These are phyloP conservation scores for Leccinum disarticulatum DNA, from an alignment of 768 basidiomycete species.

Conservation along the genomic window DNA sequence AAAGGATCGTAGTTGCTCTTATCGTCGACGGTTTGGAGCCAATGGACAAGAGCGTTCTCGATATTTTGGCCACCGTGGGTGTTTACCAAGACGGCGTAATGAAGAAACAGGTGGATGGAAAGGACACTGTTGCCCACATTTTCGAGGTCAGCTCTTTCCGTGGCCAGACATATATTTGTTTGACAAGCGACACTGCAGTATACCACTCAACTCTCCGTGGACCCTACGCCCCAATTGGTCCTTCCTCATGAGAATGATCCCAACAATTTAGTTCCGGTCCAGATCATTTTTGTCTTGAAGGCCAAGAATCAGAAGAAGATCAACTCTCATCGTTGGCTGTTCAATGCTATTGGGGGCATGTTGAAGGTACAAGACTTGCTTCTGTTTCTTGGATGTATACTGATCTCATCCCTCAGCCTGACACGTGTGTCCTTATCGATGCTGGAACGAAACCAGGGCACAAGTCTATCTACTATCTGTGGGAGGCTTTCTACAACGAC, in stretches of 20 bases:
- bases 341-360: constrained; percentile 88
- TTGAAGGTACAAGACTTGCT: constrained; percentile 53
- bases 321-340: constrained; percentile 93
- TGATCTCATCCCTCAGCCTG: constrained; percentile 55
- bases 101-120: constrained; percentile 89
- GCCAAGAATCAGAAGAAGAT: constrained; percentile 97
- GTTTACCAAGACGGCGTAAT: constrained; percentile 95
- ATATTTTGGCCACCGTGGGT: constrained; percentile 85
- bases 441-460: constrained; percentile 97
- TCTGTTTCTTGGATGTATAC: constrained; percentile 1
- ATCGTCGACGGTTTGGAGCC: constrained; percentile 92
- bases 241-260: constrained; percentile 87
- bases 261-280: constrained; percentile 90
- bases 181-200: constrained; percentile 53
- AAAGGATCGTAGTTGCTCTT: constrained; percentile 85
- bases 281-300: constrained; percentile 88
- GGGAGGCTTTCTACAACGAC: constrained; percentile 89
- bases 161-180: not conserved
- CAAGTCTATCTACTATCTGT: constrained; percentile 93
- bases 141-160: constrained; percentile 66
- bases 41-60: constrained; percentile 94
- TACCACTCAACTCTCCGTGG: constrained; percentile 94
- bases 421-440: constrained; percentile 89
- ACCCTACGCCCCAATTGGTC: constrained; percentile 85
- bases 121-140: constrained; percentile 90